These are phyloP conservation scores for Colletotrichum plurivorum DNA, from an alignment of 2,329 filamentous ascomycete species.

Conservation along the genomic window DNA sequence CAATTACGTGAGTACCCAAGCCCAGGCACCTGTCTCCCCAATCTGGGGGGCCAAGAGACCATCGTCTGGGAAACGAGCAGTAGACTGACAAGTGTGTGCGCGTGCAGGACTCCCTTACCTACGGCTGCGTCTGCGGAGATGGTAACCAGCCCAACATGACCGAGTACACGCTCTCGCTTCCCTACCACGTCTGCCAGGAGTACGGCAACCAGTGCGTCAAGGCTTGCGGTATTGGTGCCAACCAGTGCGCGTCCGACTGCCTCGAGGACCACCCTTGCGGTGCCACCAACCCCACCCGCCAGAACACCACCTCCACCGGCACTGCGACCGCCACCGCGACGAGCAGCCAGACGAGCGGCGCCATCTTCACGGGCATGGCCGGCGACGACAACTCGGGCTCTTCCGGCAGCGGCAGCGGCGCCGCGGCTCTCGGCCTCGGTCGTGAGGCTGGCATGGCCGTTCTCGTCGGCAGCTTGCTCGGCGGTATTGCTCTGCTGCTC, in stretches of 20 bases:
- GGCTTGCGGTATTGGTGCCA: constrained; percentile 67
- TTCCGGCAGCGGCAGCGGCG: constrained; percentile 48
- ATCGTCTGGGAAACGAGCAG: background rate
- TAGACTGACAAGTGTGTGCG: background rate
- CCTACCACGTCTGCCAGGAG: constrained; percentile 82
- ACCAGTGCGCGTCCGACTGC: constrained; percentile 73
- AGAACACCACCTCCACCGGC: constrained; percentile 68
- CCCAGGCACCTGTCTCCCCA: background rate
- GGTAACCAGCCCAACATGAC: constrained; percentile 78
- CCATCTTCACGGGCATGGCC: constrained; percentile 54
- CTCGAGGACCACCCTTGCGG: constrained; percentile 79
- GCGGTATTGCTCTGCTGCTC: constrained; percentile 56
- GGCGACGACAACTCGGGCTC: constrained; percentile 36
- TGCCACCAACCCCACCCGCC: constrained; percentile 72
- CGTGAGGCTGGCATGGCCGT: constrained; percentile 55
- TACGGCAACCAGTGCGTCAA: constrained; percentile 78
- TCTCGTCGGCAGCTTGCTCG: constrained; percentile 55
- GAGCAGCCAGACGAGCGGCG: constrained; percentile 47
- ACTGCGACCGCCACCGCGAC: constrained; percentile 56
- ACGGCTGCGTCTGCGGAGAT: constrained; percentile 79
- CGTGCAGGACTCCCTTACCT: constrained; percentile 70
- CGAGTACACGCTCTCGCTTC: constrained; percentile 83
- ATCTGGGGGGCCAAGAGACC: no score
- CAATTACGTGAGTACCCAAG: constrained; percentile 67
- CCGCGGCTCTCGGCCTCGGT: constrained; percentile 50